phyloP scores from a whole-genome alignment of 768 basidiomycete genomes.

The Phylloporus scabripes region DNA sequence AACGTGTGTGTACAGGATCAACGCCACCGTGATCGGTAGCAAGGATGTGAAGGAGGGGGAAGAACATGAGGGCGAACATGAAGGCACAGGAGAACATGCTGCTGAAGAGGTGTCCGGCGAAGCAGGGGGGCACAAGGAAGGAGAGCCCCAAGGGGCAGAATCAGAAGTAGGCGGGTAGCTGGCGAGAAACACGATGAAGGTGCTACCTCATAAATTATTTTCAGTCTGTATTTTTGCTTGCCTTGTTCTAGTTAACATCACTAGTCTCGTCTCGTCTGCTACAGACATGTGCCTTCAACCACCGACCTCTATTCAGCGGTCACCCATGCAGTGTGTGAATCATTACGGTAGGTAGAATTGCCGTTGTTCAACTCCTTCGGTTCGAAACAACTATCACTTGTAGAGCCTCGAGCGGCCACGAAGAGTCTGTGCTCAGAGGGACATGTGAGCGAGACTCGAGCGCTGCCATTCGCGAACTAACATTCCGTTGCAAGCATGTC shows the following conservation, averaged over 20 bases:
- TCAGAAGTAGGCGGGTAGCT: constrained; percentile 19
- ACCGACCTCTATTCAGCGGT: no score
- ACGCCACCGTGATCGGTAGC: constrained; percentile 70
- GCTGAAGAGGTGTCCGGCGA: constrained; percentile 28
- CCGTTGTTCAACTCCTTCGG: not conserved
- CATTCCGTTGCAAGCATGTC: constrained; percentile 6
- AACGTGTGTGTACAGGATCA: constrained; percentile 45
- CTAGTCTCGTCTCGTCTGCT: not conserved
- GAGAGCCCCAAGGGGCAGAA: constrained; percentile 16
- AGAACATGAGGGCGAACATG: constrained; percentile 32
- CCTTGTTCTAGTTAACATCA: constrained; percentile 2
- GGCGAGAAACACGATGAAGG: constrained; percentile 16
- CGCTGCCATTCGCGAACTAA: not conserved
- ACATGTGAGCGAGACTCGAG: not conserved
- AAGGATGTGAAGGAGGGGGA: constrained; percentile 45
- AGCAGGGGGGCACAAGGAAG: constrained; percentile 20
- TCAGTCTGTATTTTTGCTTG: constrained; percentile 5
- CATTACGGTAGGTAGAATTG: not conserved
- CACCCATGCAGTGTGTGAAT: no score
- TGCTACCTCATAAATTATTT: constrained; percentile 8
- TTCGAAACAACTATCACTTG: not conserved
- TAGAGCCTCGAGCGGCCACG: no score
- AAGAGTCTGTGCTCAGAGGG: not conserved
- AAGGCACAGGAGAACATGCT: constrained; percentile 16
- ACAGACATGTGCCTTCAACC: no score